A percentile compares a stretch with the other conserved stretches of the same genome.
Evolutionary conservation across 257 asterid genomes (phyloP).

Genomic region (Mentha longifolia): DNA sequence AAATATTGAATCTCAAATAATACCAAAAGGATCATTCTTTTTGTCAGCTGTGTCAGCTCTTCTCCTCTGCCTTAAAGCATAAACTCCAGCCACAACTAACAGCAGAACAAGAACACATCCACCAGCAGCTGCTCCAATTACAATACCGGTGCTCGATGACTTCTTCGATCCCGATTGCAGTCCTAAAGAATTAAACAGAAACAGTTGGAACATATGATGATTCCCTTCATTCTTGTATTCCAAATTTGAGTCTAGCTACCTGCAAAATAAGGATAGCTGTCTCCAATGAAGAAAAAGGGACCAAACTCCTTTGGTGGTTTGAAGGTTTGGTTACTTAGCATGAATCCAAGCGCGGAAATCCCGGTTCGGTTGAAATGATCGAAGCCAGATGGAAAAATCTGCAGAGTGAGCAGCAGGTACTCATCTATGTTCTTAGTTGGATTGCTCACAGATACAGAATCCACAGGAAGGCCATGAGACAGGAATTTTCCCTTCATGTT

Average conservation of each 20-base stretch:
- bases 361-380: slow-evolving; percentile 66
- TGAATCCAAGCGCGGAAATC: slow-evolving; percentile 56
- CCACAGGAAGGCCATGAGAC: slow-evolving; percentile 57
- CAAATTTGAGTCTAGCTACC: slow-evolving; percentile 47
- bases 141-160: slow-evolving; percentile 46
- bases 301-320: slow-evolving; percentile 69
- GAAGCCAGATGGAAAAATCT: slow-evolving; percentile 59
- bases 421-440: slow-evolving; percentile 59
- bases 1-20: slow-evolving; percentile 14
- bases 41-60: slow-evolving; percentile 67
- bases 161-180: slow-evolving; percentile 26
- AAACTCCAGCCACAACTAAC: slow-evolving; percentile 66
- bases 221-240: not conserved
- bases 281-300: slow-evolving; percentile 59
- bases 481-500: slow-evolving; percentile 48
- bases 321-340: slow-evolving; percentile 81
- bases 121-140: slow-evolving; percentile 86
- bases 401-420: slow-evolving; percentile 57
- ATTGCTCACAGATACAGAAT: slow-evolving; percentile 68
- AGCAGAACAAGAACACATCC: slow-evolving; percentile 61
- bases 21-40: slow-evolving; percentile 84
- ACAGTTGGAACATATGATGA: not conserved
- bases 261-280: slow-evolving; percentile 45
- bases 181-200: slow-evolving; percentile 37
- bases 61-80: slow-evolving; percentile 75